Base-by-base conservation (phyloP, 148 eudicot genomes). In the Amaranthus hypochondriacus region DNA sequence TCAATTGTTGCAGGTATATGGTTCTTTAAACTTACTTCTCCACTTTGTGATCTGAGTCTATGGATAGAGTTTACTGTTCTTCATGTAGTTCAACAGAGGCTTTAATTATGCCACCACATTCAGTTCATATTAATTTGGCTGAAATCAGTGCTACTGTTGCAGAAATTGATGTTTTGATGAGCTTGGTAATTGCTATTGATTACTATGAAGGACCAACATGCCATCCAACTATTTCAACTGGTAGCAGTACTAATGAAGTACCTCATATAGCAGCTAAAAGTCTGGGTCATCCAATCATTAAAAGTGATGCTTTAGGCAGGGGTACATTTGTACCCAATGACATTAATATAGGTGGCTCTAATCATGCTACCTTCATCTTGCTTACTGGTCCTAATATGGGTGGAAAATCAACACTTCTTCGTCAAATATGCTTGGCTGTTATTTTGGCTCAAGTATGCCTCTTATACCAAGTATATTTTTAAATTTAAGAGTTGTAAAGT, bases 341-440 rank as follows among this genome's bases (percentile, higher is more conserved):
- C 79, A 84, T 92, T 64, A 75, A 75, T 57, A 81, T 96, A 73
- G 99, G 99, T 73, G 96, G 99, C 57, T 72, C 87, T 65, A 82
- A 77, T 80, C 68, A 83, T 58, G 87, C 96, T 64, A 84, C 83
- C 77, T 92, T 96, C 82, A 86, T 96, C 78, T 83, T 96, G 56
- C 96, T 96, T 56, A 92, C 97, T 84, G 99, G 99, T 70, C 97
- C 99, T 74, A 96, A 96, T 87, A 96, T 96, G 99, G 99, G 99
- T 60, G 99, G 99, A 70, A 96, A 96, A 77, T 96, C 99, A 72
- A 96, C 99, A 56, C 97, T 96, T 86, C 85, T 96, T 67, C 99
- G 99, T 62, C 99, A 96, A 89, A 79, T 96, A 77, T 96, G 99
- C 85, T 82, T 96, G 85, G 96, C 99, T 71, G 96, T 89, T 46